phyloP scores from a whole-genome alignment of 2,329 filamentous ascomycete species.

The Clarireedia hainanense region DNA sequence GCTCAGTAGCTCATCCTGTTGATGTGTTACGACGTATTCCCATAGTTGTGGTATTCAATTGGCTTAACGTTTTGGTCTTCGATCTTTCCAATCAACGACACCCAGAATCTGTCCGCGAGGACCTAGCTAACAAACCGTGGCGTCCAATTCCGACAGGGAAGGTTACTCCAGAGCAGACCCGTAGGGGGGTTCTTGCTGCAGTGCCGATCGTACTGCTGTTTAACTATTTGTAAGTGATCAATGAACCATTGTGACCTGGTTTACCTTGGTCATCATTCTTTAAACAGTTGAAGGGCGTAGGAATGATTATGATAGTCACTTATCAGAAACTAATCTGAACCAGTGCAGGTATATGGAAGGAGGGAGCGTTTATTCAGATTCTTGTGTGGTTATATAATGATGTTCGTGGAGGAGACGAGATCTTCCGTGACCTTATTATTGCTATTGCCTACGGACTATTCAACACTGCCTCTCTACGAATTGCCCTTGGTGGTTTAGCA shows the following conservation, averaged over 20 bases:
- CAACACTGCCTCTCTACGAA: conserved; percentile 22
- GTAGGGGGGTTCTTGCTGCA: not conserved
- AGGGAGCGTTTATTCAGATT: not conserved
- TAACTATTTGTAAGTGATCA: not conserved
- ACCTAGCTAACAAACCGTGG: conserved; percentile 29
- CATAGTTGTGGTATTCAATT: conserved; percentile 7
- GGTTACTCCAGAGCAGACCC: conserved; percentile 14
- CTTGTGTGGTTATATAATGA: conserved; percentile 11
- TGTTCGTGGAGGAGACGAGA: conserved; percentile 5
- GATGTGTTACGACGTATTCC: not conserved
- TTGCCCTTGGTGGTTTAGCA: not conserved
- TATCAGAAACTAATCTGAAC: no score
- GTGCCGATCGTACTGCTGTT: conserved; percentile 10
- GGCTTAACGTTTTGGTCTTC: conserved; percentile 25
- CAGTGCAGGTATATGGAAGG: not conserved
- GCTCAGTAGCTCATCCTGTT: not conserved
- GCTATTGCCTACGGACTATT: conserved; percentile 13
- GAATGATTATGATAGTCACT: no score
- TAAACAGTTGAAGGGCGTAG: no score
- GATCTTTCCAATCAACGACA: conserved; percentile 26
- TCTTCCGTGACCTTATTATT: conserved; percentile 7
- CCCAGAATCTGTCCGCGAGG: conserved; percentile 24
- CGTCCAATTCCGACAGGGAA: conserved; percentile 25
- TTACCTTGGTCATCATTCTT: no score
- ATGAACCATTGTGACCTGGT: no score